phyloP scores from a whole-genome alignment of 2,329 filamentous ascomycete species.

The Fusarium hainanense region DNA sequence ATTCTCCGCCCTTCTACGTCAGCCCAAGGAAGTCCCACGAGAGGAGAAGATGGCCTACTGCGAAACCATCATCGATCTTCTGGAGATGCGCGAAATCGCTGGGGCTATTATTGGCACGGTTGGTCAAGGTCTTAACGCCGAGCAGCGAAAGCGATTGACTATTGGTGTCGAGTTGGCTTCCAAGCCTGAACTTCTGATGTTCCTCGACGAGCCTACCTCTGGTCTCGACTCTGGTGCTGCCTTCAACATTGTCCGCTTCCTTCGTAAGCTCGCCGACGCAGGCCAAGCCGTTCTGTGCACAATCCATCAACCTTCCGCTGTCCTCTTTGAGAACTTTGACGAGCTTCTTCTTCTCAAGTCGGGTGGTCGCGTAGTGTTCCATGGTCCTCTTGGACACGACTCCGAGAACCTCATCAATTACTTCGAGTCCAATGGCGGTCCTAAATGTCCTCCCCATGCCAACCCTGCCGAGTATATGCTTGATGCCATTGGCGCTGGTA shows the following conservation, averaged over 20 bases:
- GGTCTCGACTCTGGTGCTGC: slow-evolving; percentile 68
- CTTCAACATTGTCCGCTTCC: slow-evolving; percentile 70
- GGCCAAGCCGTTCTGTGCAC: slow-evolving; percentile 71
- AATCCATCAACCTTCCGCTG: slow-evolving; percentile 68
- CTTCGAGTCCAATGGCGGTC: slow-evolving; percentile 62
- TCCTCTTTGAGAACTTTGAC: slow-evolving; percentile 68
- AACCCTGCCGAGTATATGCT: slow-evolving; percentile 68
- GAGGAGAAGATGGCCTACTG: slow-evolving; percentile 75
- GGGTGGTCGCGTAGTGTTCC: slow-evolving; percentile 65
- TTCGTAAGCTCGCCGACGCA: slow-evolving; percentile 69
- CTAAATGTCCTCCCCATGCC: slow-evolving; percentile 58
- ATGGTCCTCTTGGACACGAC: slow-evolving; percentile 64
- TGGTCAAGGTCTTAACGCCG: slow-evolving; percentile 69
- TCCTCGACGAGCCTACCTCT: slow-evolving; percentile 72
- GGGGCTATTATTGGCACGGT: slow-evolving; percentile 71
- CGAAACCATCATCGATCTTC: slow-evolving; percentile 73
- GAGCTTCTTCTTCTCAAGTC: slow-evolving; percentile 64
- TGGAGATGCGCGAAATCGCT: slow-evolving; percentile 76
- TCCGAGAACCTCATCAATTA: slow-evolving; percentile 61
- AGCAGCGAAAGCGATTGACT: slow-evolving; percentile 67
- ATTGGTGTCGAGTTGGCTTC: slow-evolving; percentile 67
- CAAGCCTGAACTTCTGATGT: slow-evolving; percentile 70
- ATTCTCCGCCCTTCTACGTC: slow-evolving; percentile 73
- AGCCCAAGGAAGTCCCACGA: slow-evolving; percentile 65
- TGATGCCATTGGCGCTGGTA: slow-evolving; percentile 69